These are phyloP conservation scores for Herpotrichia juniperi DNA, from an alignment of 2,329 filamentous ascomycete genomes.

Conservation along the genomic window DNA sequence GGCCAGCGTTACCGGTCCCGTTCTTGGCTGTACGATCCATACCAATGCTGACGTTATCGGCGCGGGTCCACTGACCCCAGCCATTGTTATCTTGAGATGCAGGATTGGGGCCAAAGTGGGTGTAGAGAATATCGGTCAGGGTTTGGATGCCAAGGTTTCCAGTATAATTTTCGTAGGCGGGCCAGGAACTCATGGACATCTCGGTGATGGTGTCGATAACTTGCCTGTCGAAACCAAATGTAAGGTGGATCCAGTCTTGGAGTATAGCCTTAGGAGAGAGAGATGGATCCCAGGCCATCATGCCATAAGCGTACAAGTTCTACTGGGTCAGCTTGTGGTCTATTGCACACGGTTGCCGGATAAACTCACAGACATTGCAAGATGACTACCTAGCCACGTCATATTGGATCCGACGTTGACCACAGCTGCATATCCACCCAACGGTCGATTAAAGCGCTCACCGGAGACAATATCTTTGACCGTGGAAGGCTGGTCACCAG, in stretches of 20 bases:
- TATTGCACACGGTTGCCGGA: neutral
- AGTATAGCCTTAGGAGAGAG: conserved; percentile 58
- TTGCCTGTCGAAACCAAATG: conserved; percentile 62
- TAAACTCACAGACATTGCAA: conserved; percentile 60
- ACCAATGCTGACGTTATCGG: conserved; percentile 64
- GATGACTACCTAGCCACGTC: conserved; percentile 72
- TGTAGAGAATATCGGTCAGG: conserved; percentile 69
- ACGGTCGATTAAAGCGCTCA: conserved; percentile 61
- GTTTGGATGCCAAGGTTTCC: conserved; percentile 75
- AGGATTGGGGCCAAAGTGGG: conserved; percentile 72
- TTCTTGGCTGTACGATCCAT: conserved; percentile 75
- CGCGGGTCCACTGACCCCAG: conserved; percentile 76
- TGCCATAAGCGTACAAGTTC: conserved; percentile 71
- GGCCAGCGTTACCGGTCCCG: conserved; percentile 69
- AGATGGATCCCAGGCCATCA: conserved; percentile 68
- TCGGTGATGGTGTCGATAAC: conserved; percentile 66
- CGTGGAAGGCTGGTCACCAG: conserved; percentile 61
- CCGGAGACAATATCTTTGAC: conserved; percentile 68
- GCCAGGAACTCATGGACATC: conserved; percentile 73
- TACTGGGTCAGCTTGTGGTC: conserved; percentile 49
- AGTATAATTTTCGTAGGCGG: conserved; percentile 72
- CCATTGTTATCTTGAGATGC: conserved; percentile 69
- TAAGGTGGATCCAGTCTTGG: conserved; percentile 71
- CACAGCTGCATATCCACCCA: conserved; percentile 70
- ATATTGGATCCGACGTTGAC: conserved; percentile 70